Conservation (phyloP, 2,329 filamentous ascomycete species). For the Pseudogymnoascus verrucosus region DNA sequence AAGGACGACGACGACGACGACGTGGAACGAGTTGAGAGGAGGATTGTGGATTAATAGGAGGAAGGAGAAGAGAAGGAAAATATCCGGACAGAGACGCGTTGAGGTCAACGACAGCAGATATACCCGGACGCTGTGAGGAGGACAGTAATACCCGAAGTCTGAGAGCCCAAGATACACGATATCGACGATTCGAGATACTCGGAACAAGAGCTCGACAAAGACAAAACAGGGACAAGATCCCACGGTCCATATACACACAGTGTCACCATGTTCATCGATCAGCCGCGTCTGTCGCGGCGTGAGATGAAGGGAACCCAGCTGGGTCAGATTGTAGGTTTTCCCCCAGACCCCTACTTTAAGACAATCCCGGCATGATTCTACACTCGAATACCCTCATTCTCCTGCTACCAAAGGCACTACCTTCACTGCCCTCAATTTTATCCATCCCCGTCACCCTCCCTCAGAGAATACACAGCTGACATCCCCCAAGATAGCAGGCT, state of each 20-base stretch:
- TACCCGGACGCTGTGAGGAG: background rate
- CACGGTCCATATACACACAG: background rate
- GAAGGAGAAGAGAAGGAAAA: background rate
- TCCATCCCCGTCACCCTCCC: background rate
- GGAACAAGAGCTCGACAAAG: background rate
- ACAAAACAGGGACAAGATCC: background rate
- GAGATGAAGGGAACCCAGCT: background rate
- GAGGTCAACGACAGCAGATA: background rate
- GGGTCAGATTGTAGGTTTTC: background rate
- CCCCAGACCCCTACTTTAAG: slow-evolving; percentile 5
- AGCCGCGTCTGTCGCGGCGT: slow-evolving; percentile 3
- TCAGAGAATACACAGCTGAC: background rate
- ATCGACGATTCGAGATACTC: slow-evolving; percentile 1
- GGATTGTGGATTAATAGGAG: background rate
- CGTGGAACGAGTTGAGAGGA: background rate
- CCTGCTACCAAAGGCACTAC: background rate
- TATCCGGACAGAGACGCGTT: background rate
- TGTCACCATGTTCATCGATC: background rate
- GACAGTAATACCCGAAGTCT: background rate
- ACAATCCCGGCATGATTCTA: background rate
- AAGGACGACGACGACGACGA: background rate
- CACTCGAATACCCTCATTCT: background rate
- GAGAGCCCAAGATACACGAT: background rate
- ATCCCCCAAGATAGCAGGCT: background rate
- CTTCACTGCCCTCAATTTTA: background rate